A percentile compares a stretch with the other conserved stretches of the same genome.
These are phyloP conservation scores for Pichia terricola DNA, from an alignment of 1,139 yeast species.

Conservation along the genomic window DNA sequence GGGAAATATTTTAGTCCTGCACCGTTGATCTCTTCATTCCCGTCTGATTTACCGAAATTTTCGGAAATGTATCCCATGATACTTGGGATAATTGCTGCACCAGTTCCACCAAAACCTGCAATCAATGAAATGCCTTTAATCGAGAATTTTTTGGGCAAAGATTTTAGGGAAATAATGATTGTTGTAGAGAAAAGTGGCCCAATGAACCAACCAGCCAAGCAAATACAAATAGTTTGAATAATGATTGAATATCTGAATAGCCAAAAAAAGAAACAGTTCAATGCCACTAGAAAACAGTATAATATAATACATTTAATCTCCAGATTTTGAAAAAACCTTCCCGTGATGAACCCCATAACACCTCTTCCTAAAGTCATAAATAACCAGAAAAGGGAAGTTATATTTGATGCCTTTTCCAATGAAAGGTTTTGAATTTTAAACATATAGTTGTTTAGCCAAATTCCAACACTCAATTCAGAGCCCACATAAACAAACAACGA, in stretches of 20 bases:
- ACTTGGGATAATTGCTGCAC: slow-evolving; percentile 67
- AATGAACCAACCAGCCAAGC: slow-evolving; percentile 53
- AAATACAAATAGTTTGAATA: slow-evolving; percentile 32
- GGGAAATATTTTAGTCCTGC: slow-evolving; percentile 25
- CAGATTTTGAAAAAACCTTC: slow-evolving; percentile 37
- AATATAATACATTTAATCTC: slow-evolving; percentile 39
- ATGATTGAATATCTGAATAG: slow-evolving; percentile 10
- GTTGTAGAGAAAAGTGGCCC: slow-evolving; percentile 83
- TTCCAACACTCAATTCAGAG: slow-evolving; percentile 58
- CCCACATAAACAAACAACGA: slow-evolving; percentile 56
- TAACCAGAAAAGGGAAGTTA: slow-evolving; percentile 58
- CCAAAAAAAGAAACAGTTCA: slow-evolving; percentile 17
- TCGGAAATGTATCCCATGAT: slow-evolving; percentile 38
- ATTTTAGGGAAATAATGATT: slow-evolving; percentile 52
- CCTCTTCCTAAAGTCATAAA: slow-evolving; percentile 59
- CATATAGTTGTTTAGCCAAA: slow-evolving; percentile 56
- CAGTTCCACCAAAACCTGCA: slow-evolving; percentile 74
- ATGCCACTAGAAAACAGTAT: slow-evolving; percentile 26
- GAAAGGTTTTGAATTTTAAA: slow-evolving; percentile 38
- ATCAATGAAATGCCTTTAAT: slow-evolving; percentile 66
- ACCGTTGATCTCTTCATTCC: slow-evolving; percentile 12
- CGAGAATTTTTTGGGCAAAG: slow-evolving; percentile 53
- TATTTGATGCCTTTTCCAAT: slow-evolving; percentile 42
- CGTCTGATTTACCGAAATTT: slow-evolving; percentile 13
- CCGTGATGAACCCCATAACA: slow-evolving; percentile 51